Base-by-base conservation (phyloP, 371 early-diverging fungal species). In the Actinomortierella wolfii region DNA sequence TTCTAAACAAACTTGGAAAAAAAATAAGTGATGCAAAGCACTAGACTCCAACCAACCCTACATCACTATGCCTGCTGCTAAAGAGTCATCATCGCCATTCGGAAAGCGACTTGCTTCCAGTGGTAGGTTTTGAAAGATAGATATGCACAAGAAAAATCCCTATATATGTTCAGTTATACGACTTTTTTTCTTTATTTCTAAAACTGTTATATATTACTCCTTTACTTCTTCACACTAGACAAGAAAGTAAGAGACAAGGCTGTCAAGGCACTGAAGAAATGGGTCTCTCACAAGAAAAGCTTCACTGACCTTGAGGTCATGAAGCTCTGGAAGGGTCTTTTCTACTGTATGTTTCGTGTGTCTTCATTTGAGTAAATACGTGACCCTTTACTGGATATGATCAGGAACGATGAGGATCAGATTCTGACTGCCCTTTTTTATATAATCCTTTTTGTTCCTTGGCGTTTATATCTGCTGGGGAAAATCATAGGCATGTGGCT, bases 271-370 rank as follows among this genome's bases (percentile, higher is more conserved):
- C 88, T 96, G 6, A 68, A 76, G 26, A 68, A 74, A 49, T 91
- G 86, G 69, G 76, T 96, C 24, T 73, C 83, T 2, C 79, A 75
- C 28, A 79, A 83, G 45, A 74, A 77, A 8, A 81, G 80, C n/a
- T 59, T 94, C 28, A 65, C 80, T 20, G 79, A 90, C 23, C 55
- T 83, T 26, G 94, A 94, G 28, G 80, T 94, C 51, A 64, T 90
- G 53, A 94, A 94, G 76, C 83, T 95, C 21, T 97, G 97, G 96
- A 94, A 94, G 79, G 97, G 92, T 17, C 85, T 97, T 28, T 97
- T 92, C 65, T 97, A 93, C 75, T 92, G 96, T 92, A 86, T 67
- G 89, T 62, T 14, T 25, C n/a, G 9, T 41, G 0, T 13, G 3
- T 23, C 15, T n/a, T 6, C n/a, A 15, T 34, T 0, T 13, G 51